Conservation (phyloP, 495 filamentous ascomycete species). For the Niebla homalea region DNA sequence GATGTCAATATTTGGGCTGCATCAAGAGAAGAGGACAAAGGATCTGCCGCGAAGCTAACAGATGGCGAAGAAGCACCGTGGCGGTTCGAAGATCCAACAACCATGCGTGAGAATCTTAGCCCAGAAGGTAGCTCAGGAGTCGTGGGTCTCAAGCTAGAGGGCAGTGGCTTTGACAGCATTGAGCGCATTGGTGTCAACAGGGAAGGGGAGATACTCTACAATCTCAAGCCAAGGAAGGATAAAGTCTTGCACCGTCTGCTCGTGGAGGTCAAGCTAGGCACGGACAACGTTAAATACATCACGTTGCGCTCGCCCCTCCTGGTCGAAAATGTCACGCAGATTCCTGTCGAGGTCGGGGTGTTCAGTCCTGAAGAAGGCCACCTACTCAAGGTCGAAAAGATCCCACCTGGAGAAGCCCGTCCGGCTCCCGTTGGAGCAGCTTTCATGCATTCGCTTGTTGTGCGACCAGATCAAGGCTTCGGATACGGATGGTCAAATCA, state of each 20-base stretch:
- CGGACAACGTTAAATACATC: slow-evolving; percentile 94
- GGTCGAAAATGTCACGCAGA: slow-evolving; percentile 95
- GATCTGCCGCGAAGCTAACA: slow-evolving; percentile 60
- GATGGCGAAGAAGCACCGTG: slow-evolving; percentile 90
- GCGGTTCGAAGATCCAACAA: slow-evolving; percentile 91
- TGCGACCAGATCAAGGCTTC: slow-evolving; percentile 91
- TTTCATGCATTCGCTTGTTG: slow-evolving; percentile 77
- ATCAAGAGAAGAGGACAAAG: slow-evolving; percentile 45
- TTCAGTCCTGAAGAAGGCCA: slow-evolving; percentile 80
- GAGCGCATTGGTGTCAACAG: slow-evolving; percentile 78
- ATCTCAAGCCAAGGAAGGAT: slow-evolving; percentile 70
- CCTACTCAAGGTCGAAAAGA: slow-evolving; percentile 94
- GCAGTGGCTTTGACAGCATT: slow-evolving; percentile 83
- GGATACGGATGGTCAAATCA: slow-evolving; percentile 91
- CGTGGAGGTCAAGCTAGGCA: slow-evolving; percentile 79
- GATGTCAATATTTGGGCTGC: slow-evolving; percentile 73
- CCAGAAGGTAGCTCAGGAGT: slow-evolving; percentile 66
- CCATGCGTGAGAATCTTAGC: slow-evolving; percentile 80
- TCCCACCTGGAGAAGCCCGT: slow-evolving; percentile 78
- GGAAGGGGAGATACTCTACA: slow-evolving; percentile 88
- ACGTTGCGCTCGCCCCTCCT: slow-evolving; percentile 90
- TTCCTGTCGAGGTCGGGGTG: slow-evolving; percentile 88
- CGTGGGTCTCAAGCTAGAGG: slow-evolving; percentile 74
- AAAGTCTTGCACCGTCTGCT: slow-evolving; percentile 74
- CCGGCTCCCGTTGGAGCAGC: slow-evolving; percentile 88